Evolutionary conservation across 306 rosid genomes (phyloP).

Genomic region (Cucurbita ficifolia): DNA sequence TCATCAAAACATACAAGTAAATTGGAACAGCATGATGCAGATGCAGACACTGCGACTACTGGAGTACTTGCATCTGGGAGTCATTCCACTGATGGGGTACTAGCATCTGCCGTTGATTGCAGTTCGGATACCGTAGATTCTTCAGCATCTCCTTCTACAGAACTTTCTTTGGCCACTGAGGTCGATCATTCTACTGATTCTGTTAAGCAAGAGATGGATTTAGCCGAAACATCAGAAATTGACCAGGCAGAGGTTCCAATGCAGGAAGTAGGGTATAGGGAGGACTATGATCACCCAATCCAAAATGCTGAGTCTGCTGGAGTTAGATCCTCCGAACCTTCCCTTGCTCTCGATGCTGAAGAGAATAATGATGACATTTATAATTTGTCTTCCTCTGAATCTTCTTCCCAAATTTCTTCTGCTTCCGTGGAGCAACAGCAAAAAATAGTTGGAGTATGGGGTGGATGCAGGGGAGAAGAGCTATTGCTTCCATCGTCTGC

Average conservation of each 20-base stretch:
- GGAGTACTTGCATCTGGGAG: conserved; percentile 17
- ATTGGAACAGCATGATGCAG: conserved; percentile 38
- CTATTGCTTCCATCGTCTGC: neutral
- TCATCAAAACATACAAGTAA: conserved; percentile 42
- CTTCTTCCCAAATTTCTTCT: conserved; percentile 13
- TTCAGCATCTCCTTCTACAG: conserved; percentile 26
- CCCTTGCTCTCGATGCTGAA: conserved; percentile 21
- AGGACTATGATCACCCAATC: conserved; percentile 20
- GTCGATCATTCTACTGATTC: conserved; percentile 12
- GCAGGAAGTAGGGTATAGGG: conserved; percentile 19
- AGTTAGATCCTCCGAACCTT: conserved; percentile 13
- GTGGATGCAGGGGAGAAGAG: conserved; percentile 14
- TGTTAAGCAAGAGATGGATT: conserved; percentile 8
- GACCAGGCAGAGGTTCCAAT: conserved; percentile 18
- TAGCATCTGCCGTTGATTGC: conserved; percentile 20
- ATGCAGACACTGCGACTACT: conserved; percentile 28
- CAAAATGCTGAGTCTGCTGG: conserved; percentile 17
- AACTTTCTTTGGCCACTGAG: conserved; percentile 20
- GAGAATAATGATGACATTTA: conserved; percentile 16
- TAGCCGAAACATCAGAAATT: conserved; percentile 14
- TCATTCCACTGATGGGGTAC: conserved; percentile 29
- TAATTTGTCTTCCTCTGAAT: conserved; percentile 15
- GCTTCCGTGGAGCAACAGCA: conserved; percentile 17
- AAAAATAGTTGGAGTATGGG: conserved; percentile 14
- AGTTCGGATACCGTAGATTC: conserved; percentile 13